Conservation (phyloP, 1,284 basidiomycete species). For the Pseudozyma pruni region DNA sequence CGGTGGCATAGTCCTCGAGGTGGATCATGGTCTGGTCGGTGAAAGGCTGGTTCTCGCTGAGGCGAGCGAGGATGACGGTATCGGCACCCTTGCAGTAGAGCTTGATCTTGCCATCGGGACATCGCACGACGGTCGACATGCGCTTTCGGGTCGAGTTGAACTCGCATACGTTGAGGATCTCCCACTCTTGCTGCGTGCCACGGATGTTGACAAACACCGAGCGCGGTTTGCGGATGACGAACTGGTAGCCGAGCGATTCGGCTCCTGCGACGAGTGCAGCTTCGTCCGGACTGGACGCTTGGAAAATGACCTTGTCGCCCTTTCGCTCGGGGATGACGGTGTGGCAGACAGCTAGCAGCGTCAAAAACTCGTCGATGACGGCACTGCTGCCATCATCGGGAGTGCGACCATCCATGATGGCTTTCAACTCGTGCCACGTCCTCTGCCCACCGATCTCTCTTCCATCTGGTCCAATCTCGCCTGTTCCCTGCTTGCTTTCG, state of each 20-base stretch:
- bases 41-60: constrained; percentile 74
- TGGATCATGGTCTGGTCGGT: constrained; percentile 88
- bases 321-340: constrained; percentile 95
- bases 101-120: constrained; percentile 90
- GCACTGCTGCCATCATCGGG: constrained; percentile 71
- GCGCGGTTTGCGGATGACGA: constrained; percentile 93
- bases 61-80: constrained; percentile 77
- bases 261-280: constrained; percentile 95
- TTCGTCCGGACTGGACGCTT: constrained; percentile 98
- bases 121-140: constrained; percentile 93
- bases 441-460: constrained; percentile 74
- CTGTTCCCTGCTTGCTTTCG: constrained; percentile 76
- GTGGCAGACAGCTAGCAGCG: constrained; percentile 92
- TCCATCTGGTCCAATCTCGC: constrained; percentile 68
- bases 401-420: constrained; percentile 70
- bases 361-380: constrained; percentile 84
- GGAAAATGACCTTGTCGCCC: constrained; percentile 76
- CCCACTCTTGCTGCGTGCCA: constrained; percentile 81
- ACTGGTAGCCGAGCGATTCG: constrained; percentile 89
- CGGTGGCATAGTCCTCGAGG: constrained; percentile 84
- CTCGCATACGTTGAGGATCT: constrained; percentile 96
- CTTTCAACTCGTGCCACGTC: constrained; percentile 79
- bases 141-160: constrained; percentile 98
- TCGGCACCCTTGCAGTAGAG: constrained; percentile 97
- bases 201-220: constrained; percentile 88